Evolutionary conservation across 257 asterid genomes (phyloP), one percentile per base, ranked within the genome.

Genomic region (Schizonepeta tenuifolia): DNA sequence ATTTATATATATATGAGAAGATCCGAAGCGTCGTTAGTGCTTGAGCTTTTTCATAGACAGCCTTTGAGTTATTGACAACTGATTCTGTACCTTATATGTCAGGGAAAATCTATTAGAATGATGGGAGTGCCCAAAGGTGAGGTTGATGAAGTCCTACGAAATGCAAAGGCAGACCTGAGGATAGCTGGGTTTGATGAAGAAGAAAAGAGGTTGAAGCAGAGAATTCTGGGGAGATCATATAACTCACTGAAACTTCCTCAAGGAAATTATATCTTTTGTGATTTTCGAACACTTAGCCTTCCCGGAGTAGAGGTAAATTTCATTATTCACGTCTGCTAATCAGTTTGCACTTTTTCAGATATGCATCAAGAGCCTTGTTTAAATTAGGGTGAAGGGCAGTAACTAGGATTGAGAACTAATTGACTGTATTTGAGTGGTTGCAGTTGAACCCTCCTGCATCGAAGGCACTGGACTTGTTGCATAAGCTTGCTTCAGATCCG

Each of bases 161-260:
- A 74, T 77, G 89, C 81, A 14, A 86, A 88, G 81, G 73, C 28
- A 40, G 91, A 94, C 82, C 80, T 79, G 74, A 87, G 97, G 59
- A 89, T 91, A 75, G 90, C 94, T 77, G 99, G 97, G 41, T 93
- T 93, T 82, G 96, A 87, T 70, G 96, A 93, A 81, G 98, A 93
- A 79, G 97, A 88, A 69, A 83, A 71, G 78, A 89, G 98, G 77
- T 47, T 74, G 80, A 84, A 86, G 86, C 90, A 79, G 72, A 84
- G 96, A 77, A 82, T 49, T 77, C 31, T 50, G 1, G 63, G 79
- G 44, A 76, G 85, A 57, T 58, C 67, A 50, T 72, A 87, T 55
- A 64, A 86, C 13, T 59, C 70, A 41, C 66, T 26, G 20, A 85
- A 81, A 77, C 93, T 94, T 72, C 99, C 99, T 47, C 88, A 77